These are phyloP conservation scores for Penicillium sp. DNA, from an alignment of 2,329 filamentous ascomycete species.

Conservation along the genomic window DNA sequence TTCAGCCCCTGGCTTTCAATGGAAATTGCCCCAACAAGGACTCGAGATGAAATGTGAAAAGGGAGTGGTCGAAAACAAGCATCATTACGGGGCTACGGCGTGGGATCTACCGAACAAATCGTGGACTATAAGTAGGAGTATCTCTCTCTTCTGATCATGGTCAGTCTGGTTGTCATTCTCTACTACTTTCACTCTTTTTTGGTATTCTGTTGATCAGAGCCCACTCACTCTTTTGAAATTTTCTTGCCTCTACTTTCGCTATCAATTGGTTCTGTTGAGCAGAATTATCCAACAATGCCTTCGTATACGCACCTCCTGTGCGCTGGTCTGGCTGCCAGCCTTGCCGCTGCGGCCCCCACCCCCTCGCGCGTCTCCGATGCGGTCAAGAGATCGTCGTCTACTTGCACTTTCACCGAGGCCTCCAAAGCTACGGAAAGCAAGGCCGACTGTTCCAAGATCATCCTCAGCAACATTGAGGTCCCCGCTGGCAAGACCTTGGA, in stretches of 20 bases:
- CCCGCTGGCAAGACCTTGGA: slow-evolving; percentile 16
- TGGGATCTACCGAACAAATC: not conserved
- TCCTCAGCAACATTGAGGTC: slow-evolving; percentile 31
- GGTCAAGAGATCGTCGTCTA: slow-evolving; percentile 26
- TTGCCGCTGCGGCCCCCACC: slow-evolving; percentile 24
- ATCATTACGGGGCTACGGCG: not conserved
- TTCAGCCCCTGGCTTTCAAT: not conserved
- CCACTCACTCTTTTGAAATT: not conserved
- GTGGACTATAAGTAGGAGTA: not conserved
- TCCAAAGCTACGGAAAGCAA: slow-evolving; percentile 51
- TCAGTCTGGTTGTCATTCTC: not conserved
- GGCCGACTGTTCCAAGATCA: slow-evolving; percentile 53
- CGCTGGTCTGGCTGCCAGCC: slow-evolving; percentile 17
- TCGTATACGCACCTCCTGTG: slow-evolving; percentile 16
- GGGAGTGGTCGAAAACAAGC: not conserved
- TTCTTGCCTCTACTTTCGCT: not conserved
- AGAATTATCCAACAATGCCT: slow-evolving; percentile 22
- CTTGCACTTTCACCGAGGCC: slow-evolving; percentile 59
- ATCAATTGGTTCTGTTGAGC: slow-evolving; percentile 23
- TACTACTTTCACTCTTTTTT: not conserved
- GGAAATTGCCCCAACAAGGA: not conserved
- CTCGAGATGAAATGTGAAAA: not conserved
- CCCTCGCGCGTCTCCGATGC: slow-evolving; percentile 22
- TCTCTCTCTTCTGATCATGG: not conserved
- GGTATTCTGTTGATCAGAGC: slow-evolving; percentile 5